Evolutionary conservation across 441 rosid genomes (phyloP), one percentile per base, ranked within the genome.

Genomic region (Brassica hybrid): DNA sequence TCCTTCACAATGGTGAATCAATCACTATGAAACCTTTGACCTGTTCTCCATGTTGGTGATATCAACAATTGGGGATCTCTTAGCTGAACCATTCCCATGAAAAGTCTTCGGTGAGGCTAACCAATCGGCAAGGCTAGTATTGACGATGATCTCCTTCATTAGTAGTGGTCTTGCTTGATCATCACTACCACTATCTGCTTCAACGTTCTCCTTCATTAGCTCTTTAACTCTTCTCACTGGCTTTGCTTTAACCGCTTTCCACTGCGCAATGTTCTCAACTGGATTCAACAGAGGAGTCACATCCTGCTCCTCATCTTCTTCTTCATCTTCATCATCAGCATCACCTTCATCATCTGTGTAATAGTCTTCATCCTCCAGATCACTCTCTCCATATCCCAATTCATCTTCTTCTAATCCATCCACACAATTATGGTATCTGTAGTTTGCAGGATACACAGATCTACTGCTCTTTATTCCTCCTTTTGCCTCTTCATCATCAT

Each of bases 61-160:
- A 52, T 85, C 87, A 73, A 76, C 65, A 68, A 82, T 56, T 16
- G 84, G 76, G 9, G 87, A 80, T 43, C 83, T 75, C 65, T 80
- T 79, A 1, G 76, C 23, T 7, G 79, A 66, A 54, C 62, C 71
- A 68, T 17, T 76, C 73, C 71, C 84, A 60, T 71, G 69, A 69
- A 67, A 34, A 61, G 21, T 61, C 82, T 79, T 77, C 12, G 83
- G 54, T n/a, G 80, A 78, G 54, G 68, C 78, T 58, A 89, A 36
- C 94, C 91, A 86, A 60, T 78, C 84, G 1, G 91, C 82, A 66
- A 89, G 90, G 79, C 91, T 90, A 16, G 81, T 65, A 69, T 90
- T 79, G 19, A 88, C 91, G 30, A 81, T 38, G 56, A 86, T 48
- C 50, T 83, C 87, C 72, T 82, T 81, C 23, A 1, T 21, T 5